Evolutionary conservation across 1,139 yeast genomes (phyloP).

Genomic region (Yamadazyma dushanensis): DNA sequence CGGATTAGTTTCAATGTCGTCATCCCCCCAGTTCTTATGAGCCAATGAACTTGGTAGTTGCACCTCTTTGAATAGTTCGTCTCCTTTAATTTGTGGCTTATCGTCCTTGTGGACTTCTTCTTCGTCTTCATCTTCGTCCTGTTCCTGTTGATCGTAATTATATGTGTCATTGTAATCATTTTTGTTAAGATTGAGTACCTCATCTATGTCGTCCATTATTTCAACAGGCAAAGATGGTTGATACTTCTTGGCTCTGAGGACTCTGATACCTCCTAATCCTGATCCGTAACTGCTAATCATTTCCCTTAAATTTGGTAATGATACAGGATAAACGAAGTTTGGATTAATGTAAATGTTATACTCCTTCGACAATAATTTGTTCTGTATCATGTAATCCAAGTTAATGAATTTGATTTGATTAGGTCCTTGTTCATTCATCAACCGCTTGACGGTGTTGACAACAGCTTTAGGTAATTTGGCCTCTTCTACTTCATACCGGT

Average conservation of each 20-base stretch:
- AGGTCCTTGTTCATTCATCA: slow-evolving; percentile 41
- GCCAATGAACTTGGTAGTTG: slow-evolving; percentile 52
- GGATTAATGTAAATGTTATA: slow-evolving; percentile 50
- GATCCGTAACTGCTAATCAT: slow-evolving; percentile 61
- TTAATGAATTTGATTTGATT: slow-evolving; percentile 32
- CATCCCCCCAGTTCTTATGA: slow-evolving; percentile 51
- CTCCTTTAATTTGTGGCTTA: slow-evolving; percentile 31
- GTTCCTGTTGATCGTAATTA: slow-evolving; percentile 27
- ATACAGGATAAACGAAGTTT: slow-evolving; percentile 48
- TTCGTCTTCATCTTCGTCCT: slow-evolving; percentile 16
- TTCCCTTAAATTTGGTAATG: slow-evolving; percentile 61
- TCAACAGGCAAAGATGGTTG: slow-evolving; percentile 65
- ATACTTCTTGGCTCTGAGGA: slow-evolving; percentile 46
- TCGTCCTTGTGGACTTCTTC: slow-evolving; percentile 15
- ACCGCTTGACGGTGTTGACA: slow-evolving; percentile 32
- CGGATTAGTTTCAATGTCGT: slow-evolving; percentile 48
- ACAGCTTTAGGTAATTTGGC: slow-evolving; percentile 53
- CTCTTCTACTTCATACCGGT: slow-evolving; percentile 85
- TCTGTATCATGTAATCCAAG: slow-evolving; percentile 45
- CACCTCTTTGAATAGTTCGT: slow-evolving; percentile 50
- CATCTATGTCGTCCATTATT: slow-evolving; percentile 63
- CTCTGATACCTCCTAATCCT: slow-evolving; percentile 55
- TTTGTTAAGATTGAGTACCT: slow-evolving; percentile 41
- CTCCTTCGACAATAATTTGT: slow-evolving; percentile 40
- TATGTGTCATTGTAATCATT: slow-evolving; percentile 34